Base-by-base conservation (phyloP, 306 rosid genomes). In the Lablab purpureus region DNA sequence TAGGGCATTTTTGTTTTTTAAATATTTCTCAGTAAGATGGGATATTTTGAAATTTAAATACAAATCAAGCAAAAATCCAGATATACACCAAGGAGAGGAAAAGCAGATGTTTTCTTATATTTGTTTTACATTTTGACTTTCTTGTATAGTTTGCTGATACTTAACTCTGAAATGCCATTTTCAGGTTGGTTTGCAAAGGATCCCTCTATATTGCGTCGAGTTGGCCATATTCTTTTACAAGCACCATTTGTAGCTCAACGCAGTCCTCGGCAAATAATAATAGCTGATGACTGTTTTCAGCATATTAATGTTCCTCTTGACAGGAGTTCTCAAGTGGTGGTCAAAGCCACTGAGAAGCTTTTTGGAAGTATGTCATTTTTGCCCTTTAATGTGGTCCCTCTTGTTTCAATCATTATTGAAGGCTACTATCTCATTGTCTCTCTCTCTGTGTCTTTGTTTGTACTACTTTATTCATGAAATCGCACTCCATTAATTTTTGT, bases 141-240 rank as follows among this genome's bases (percentile, higher is more conserved):
- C 76, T 43, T 18, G 7, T 76, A 19, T 28, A 3, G 83, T 63
- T n/a, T 59, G 52, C 68, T 58, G 9, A 19, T 37, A 34, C 17
- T 51, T 43, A 18, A 67, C 77, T 34, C 52, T 69, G n/a, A 77
- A 55, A 80, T 81, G 52, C 68, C 51, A 51, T 71, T 75, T 76
- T 28, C 90, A 96, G 99, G 99, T 85, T 91, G 88, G 96, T 89
- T 93, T 80, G 94, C 99, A 10, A 93, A 82, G 89, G 99, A 96
- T 88, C 97, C 97, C 51, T 85, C 41, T 74, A 62, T 90, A 65
- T 85, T 96, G 74, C 88, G 84, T 37, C 88, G 85, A 40, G 98
- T 96, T 87, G 97, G 99, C 47, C 94, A 90, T 58, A 91, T 91
- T 80, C 92, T 92, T 54, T 82, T 95, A 82, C 98, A 88, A 87